Percentiles rank a stretch among this genome's conserved stretches.
Conservation (phyloP, 345 rosid species). For the Boechera divaricarpa region DNA sequence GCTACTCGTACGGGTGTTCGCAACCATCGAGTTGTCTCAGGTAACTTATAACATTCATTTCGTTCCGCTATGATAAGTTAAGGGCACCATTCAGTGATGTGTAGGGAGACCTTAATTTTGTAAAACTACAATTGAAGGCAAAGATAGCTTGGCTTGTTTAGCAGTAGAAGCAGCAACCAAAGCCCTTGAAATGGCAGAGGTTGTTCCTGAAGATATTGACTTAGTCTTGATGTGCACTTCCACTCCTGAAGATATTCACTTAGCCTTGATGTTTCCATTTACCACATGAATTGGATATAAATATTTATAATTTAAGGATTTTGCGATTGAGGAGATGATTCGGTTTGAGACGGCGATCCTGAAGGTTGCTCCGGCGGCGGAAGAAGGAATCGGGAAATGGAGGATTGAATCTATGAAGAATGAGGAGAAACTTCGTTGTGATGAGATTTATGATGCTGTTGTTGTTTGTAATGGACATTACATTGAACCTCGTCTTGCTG, state of each 20-base stretch:
- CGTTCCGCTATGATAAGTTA: not conserved
- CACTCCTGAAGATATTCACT: constrained; percentile 58
- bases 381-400: constrained; percentile 58
- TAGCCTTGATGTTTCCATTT: too few relatives aligned
- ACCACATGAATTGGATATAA: too few relatives aligned
- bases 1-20: constrained; percentile 90
- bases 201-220: constrained; percentile 84
- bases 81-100: not conserved
- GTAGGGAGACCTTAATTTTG: not conserved
- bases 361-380: constrained; percentile 41
- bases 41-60: constrained; percentile 39
- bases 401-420: constrained; percentile 55
- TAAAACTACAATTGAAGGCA: constrained; percentile 53
- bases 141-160: constrained; percentile 68
- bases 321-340: constrained; percentile 63
- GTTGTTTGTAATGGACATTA: constrained; percentile 77
- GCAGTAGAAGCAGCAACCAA: constrained; percentile 82
- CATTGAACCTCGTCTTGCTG: constrained; percentile 53
- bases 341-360: constrained; percentile 66
- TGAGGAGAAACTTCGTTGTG: constrained; percentile 15
- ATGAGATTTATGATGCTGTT: constrained; percentile 74
- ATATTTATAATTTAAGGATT: constrained; percentile 44
- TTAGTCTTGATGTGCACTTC: constrained; percentile 93
- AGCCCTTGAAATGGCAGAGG: constrained; percentile 94
- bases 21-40: constrained; percentile 79